Evolutionary conservation across 2,329 filamentous ascomycete species (phyloP), one percentile per base, ranked within the genome.

Genomic region (Aspergillus clavatus): DNA sequence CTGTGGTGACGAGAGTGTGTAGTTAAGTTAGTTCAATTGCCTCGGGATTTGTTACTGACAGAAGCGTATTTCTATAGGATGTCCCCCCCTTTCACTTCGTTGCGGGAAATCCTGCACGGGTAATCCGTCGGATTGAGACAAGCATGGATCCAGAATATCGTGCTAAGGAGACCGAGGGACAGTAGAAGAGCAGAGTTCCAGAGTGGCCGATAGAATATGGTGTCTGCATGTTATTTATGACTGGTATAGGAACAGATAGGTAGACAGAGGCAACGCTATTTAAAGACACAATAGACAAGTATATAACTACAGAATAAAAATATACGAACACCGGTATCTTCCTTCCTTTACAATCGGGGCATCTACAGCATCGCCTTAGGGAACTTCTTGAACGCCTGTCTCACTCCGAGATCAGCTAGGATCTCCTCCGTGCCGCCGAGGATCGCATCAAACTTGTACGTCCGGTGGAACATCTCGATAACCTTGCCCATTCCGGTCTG

Each of bases 341-440:
- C n/a, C n/a, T n/a, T n/a, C n/a, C n/a, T n/a, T n/a, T n/a, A n/a
- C n/a, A n/a, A n/a, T n/a, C n/a, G n/a, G n/a, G n/a, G n/a, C 45
- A 16, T 55, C 50, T 82, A 93, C 65, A 94, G 65, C 78, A 87
- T 89, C 21, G 86, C 81, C 72, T 91, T 91, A 23, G 89, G 89
- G 75, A 95, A 90, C 54, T 81, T 78, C 67, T 84, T 87, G 75
- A 93, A 82, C 18, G 88, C 89, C 70, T 94, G 88, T 53, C 87
- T 76, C 1, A 94, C 87, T 7, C 87, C 88, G 43, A 94, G 66
- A 69, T 94, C 89, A 4, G 79, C 85, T 47, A 94, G 65, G 48
- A 94, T 83, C 72, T 94, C 88, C 68, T 94, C 88, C 1, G 87
- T 85, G 8, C 88, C 88, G 46, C 88, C 88, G 21, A 91, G 68